Percentiles rank a stretch among this genome's conserved stretches.
Evolutionary conservation across 2,329 filamentous ascomycete genomes (phyloP).

Genomic region (Bisporella sp.): DNA sequence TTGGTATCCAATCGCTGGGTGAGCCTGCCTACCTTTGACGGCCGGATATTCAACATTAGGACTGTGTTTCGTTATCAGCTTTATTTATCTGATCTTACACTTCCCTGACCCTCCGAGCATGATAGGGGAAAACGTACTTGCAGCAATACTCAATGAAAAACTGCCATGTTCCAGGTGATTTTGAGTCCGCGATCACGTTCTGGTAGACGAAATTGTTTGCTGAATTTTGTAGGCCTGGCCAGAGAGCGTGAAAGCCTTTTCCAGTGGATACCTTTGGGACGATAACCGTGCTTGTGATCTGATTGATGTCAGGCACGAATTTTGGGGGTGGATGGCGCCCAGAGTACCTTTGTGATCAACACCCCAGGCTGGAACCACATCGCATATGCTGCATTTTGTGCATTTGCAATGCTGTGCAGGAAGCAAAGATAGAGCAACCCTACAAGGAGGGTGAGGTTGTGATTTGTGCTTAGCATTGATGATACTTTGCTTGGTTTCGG

Average conservation of each 20-base stretch:
- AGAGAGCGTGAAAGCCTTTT: neutral
- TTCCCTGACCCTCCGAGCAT: too few relatives aligned
- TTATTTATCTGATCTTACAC: too few relatives aligned
- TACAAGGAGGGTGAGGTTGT: too few relatives aligned
- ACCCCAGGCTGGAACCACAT: neutral
- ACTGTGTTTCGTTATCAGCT: neutral
- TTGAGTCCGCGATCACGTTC: neutral
- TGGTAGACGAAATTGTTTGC: neutral
- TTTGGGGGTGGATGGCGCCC: neutral
- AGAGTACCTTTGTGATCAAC: neutral
- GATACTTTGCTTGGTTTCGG: too few relatives aligned
- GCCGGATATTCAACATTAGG: neutral
- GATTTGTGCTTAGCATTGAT: too few relatives aligned
- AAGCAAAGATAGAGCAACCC: too few relatives aligned
- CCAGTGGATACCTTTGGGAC: neutral
- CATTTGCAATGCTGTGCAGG: neutral
- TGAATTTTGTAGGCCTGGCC: neutral
- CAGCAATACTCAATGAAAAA: neutral
- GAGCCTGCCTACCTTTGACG: neutral
- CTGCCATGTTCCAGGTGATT: neutral
- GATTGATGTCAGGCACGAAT: neutral
- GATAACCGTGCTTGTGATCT: neutral
- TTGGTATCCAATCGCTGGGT: neutral
- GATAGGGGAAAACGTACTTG: neutral
- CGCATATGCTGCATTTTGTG: neutral